Percentiles rank a stretch among this genome's conserved stretches.
Evolutionary conservation across 148 eudicot species (phyloP).

Genomic region (Amaranthus cruentus): DNA sequence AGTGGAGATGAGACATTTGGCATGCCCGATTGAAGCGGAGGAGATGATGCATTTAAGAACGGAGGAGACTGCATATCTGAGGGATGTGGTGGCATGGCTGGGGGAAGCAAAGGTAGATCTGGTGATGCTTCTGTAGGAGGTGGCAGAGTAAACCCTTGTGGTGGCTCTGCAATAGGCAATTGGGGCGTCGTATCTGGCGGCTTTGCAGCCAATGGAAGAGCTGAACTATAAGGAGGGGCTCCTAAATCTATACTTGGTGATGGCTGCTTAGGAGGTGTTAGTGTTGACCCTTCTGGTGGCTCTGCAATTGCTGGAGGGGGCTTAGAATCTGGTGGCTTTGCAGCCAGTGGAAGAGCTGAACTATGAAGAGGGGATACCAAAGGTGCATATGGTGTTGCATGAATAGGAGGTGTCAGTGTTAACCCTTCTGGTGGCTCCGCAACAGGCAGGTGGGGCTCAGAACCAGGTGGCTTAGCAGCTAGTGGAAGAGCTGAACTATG

Average conservation of each 20-base stretch:
- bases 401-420: too few species aligned
- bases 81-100: constrained; percentile 9
- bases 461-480: background rate
- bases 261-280: too few species aligned
- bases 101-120: constrained; percentile 4
- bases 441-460: too few species aligned
- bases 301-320: too few species aligned
- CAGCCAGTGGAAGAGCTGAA: constrained; percentile 13
- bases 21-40: constrained; percentile 8
- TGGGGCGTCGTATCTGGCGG: constrained; percentile 8
- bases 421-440: too few species aligned
- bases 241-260: too few species aligned
- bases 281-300: too few species aligned
- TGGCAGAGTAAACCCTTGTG: constrained; percentile 8
- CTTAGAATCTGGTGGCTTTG: background rate
- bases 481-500: constrained; percentile 17
- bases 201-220: constrained; percentile 25
- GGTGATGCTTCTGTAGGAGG: constrained; percentile 4
- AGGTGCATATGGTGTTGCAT: too few species aligned
- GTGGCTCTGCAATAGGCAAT: constrained; percentile 19
- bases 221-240: constrained; percentile 16
- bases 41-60: constrained; percentile 11
- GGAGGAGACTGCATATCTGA: constrained; percentile 14
- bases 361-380: constrained; percentile 3
- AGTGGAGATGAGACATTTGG: constrained; percentile 11